Percentiles rank a stretch among this genome's conserved stretches.
These are phyloP conservation scores for Anthostomella pinea DNA, from an alignment of 2,329 filamentous ascomycete species.

Conservation along the genomic window DNA sequence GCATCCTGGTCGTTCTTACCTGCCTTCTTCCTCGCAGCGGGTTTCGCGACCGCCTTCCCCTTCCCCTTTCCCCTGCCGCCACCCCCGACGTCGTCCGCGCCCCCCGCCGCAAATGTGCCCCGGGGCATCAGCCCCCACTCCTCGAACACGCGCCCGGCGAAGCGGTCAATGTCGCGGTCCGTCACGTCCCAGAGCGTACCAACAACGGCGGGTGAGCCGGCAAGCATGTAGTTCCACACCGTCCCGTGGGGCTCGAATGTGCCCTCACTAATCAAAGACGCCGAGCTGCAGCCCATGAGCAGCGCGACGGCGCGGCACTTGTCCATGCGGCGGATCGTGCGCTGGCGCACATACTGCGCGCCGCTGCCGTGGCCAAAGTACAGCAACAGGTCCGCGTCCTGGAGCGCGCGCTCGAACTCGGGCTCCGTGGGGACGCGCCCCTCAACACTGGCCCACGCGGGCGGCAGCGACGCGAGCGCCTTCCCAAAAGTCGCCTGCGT, in stretches of 20 bases:
- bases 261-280: conserved; percentile 73
- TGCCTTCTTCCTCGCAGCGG: conserved; percentile 11
- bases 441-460: conserved; percentile 69
- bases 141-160: conserved; percentile 75
- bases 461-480: conserved; percentile 62
- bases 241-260: conserved; percentile 90
- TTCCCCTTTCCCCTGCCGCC: conserved; percentile 29
- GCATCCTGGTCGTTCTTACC: too few relatives aligned
- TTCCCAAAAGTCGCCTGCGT: conserved; percentile 75
- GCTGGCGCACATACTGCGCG: conserved; percentile 86
- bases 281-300: conserved; percentile 93
- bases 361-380: conserved; percentile 98
- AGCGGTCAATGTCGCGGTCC: conserved; percentile 94
- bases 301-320: conserved; percentile 75
- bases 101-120: conserved; percentile 43
- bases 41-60: conserved; percentile 23
- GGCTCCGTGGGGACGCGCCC: conserved; percentile 69
- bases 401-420: conserved; percentile 70
- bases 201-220: conserved; percentile 80
- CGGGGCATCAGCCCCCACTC: conserved; percentile 73
- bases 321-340: conserved; percentile 75
- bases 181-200: conserved; percentile 98
- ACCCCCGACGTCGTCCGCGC: conserved; percentile 24
- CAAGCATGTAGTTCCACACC: conserved; percentile 87
- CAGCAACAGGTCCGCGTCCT: conserved; percentile 68